Evolutionary conservation across 768 basidiomycete species (phyloP), one percentile per base, ranked within the genome.

Genomic region (Clitopilus hobsonii): DNA sequence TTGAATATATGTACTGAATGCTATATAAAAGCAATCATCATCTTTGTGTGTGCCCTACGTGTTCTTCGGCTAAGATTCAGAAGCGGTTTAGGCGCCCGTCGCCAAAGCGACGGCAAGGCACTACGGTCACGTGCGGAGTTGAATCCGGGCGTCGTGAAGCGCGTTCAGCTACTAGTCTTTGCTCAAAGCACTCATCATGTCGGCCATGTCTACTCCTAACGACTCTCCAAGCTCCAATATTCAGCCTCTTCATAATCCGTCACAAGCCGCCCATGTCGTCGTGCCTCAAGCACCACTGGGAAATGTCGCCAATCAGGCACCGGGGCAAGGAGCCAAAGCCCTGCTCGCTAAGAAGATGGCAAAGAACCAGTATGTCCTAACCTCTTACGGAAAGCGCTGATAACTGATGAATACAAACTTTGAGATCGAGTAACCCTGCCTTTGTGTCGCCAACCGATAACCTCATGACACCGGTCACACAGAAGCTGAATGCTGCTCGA

Each of bases 391-490:
- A 20, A 58, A 18, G 56, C 51, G 29, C 49, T 6, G 27, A 28
- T 58, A 58, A 10, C 57, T 53, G 47, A 38, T 49, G 48, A 53
- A 52, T 56, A 62, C 61, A 52, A 30, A 57, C 32, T 36, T 20
- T 20, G 10, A 20, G 52, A 14, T 14, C 26, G 67, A 94, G 93
- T 68, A 97, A 97, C 69, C 88, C 91, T 20, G 84, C 83, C 28
- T 93, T 83, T 65, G 77, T 95, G 64, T 98, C 96, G 16, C 96
- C 96, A 2, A 97, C 96, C 7, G 96, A 99, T 70, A 91, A 89
- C 67, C 78, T 98, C 71, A 84, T 98, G 79, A 96, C 94, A 2
- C 96, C 96, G 2, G 85, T 85, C 67, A 91, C 94, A 5, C 89
- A 94, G 72, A 98, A 98, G 71, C 80, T 98, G 52, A 88, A 78